These are phyloP conservation scores for Terfezia claveryi DNA, from an alignment of 495 filamentous ascomycete species.

Conservation along the genomic window DNA sequence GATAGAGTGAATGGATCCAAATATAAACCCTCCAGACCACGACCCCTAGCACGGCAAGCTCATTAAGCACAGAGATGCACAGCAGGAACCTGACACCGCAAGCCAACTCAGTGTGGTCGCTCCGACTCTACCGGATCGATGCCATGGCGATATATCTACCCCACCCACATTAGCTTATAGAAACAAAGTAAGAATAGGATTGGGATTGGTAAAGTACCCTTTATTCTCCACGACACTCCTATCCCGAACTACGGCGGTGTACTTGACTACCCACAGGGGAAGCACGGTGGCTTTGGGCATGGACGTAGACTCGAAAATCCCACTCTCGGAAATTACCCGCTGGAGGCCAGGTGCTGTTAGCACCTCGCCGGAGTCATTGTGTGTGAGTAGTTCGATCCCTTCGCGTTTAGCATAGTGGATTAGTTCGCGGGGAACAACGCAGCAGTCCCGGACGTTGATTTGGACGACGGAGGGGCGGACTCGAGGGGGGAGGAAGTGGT, in stretches of 20 bases:
- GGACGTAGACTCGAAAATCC: not conserved
- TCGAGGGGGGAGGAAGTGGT: no score
- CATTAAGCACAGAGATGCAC: no score
- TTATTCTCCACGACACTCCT: slow-evolving; percentile 97
- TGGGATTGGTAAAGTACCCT: slow-evolving; percentile 55
- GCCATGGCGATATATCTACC: slow-evolving; percentile 17
- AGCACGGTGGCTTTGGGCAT: slow-evolving; percentile 23
- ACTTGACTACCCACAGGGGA: slow-evolving; percentile 91
- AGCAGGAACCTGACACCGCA: no score
- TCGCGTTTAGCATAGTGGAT: slow-evolving; percentile 65
- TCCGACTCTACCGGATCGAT: slow-evolving; percentile 7
- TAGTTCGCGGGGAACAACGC: slow-evolving; percentile 77
- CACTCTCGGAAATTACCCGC: slow-evolving; percentile 1
- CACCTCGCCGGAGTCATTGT: slow-evolving; percentile 73
- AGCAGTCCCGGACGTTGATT: slow-evolving; percentile 94
- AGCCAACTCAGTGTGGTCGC: no score
- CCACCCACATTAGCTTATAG: not conserved
- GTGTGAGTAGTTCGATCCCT: slow-evolving; percentile 70
- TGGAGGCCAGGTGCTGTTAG: slow-evolving; percentile 28
- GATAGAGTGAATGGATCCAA: no score
- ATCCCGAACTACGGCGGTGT: slow-evolving; percentile 90
- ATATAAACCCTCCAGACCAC: no score
- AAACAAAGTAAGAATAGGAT: not conserved
- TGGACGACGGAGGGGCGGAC: slow-evolving; percentile 72
- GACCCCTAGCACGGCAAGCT: no score